Evolutionary conservation across 305 asterid species (phyloP), one percentile per base, ranked within the genome.

Genomic region (Fraxinus sp.): DNA sequence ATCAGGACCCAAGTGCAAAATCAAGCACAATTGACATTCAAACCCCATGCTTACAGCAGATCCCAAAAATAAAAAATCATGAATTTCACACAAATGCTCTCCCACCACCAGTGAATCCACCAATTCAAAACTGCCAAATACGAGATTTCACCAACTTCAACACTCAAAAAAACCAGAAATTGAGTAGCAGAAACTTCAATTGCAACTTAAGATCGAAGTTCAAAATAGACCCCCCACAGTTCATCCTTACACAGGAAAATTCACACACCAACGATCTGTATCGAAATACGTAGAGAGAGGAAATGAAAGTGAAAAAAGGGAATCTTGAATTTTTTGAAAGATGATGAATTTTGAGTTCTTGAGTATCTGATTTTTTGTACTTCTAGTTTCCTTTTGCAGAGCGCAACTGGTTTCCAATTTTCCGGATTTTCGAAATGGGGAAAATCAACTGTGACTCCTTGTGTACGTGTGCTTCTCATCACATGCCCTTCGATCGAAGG

Each of bases 1-100:
- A 71, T 71, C 76, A 71, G 76, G 43, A 71, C 76, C 76, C 22
- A 71, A 71, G 43, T 32, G 76, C 24, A 68, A 30, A 68, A 68
- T 68, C 37, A 71, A 71, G 43, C 43, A 6, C 13, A 32, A 71
- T n/a, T 14, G 32, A 71, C 3, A 70, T 70, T 70, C 22, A 71
- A 71, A 6, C 76, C 76, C 43, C 76, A 71, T 71, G 9, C 76
- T 71, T 43, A 13, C 76, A 30, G 26, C 76, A 71, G 76, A 30
- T 71, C 76, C 76, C 43, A 70, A 70, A 32, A 70, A 30, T 13
- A 0, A 16, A 71, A 71, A 32, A 32, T 39, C 76, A 22, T 71
- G 18, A 71, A 30, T 71, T 71, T 32, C 26, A 24, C 43, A 33
- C 41, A 30, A 71, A 30, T 18, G 36, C 76, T 32, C 76, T 6